A percentile compares a stretch with the other conserved stretches of the same genome.
Evolutionary conservation across 2,329 filamentous ascomycete species (phyloP).

Genomic region (Podosphaera aphanis): DNA sequence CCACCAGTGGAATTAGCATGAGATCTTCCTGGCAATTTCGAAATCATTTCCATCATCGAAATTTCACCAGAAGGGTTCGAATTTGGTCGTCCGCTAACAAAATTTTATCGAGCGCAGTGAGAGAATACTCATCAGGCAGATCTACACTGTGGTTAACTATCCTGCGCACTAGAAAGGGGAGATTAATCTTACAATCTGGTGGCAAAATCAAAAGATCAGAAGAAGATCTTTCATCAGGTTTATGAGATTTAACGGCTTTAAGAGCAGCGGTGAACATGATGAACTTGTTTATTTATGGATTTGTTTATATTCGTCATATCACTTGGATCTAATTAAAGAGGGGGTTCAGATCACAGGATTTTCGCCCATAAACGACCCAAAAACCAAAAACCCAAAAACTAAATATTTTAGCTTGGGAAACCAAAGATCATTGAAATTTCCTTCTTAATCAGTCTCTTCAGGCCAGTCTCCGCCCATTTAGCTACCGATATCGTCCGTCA

Average conservation of each 20-base stretch:
- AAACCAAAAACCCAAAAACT: too few species aligned
- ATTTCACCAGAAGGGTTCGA: slow-evolving; percentile 1
- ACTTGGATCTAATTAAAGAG: too few species aligned
- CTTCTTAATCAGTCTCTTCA: too few species aligned
- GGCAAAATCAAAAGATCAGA: not conserved
- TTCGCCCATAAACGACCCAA: too few species aligned
- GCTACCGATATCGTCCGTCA: too few species aligned
- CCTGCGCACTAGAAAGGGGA: too few species aligned
- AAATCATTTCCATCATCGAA: not conserved
- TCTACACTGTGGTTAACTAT: slow-evolving; percentile 1
- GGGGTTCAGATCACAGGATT: too few species aligned
- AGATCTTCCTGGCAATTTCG: not conserved
- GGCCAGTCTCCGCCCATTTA: too few species aligned
- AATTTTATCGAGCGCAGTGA: slow-evolving; percentile 5
- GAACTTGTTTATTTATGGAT: not conserved
- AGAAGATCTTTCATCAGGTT: not conserved
- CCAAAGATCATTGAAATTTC: too few species aligned
- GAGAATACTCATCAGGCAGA: slow-evolving; percentile 8
- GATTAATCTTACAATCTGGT: slow-evolving; percentile 2
- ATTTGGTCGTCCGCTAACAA: not conserved
- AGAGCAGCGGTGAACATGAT: slow-evolving; percentile 6
- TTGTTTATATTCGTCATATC: too few species aligned
- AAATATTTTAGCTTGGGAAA: too few species aligned
- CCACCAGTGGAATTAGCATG: not conserved
- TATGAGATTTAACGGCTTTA: slow-evolving; percentile 3